Base-by-base conservation (phyloP, 257 asterid species). In the Solanum megistacrolobum region DNA sequence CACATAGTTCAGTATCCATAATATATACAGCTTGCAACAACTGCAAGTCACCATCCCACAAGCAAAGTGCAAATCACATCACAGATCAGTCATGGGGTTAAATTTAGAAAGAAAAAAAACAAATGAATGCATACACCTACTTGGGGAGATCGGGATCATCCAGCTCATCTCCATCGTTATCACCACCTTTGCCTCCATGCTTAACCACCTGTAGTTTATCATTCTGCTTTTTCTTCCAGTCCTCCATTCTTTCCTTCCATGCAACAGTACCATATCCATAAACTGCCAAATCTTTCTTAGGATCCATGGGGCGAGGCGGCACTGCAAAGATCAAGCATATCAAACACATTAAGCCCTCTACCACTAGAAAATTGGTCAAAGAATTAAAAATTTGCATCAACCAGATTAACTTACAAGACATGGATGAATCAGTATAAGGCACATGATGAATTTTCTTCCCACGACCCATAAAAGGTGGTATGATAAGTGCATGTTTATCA, bases 181-280 rank as follows among this genome's bases (percentile, higher is more conserved):
- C 93, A 86, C 90, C 76, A 32, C 90, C 96, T 89, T 91, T 93
- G 86, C 87, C 94, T 92, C 94, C 95, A 92, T 94, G 99, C 92
- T 93, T 95, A 84, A 97, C 98, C 86, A 97, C 98, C 92, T 97
- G 98, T 73, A 97, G 95, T 60, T 92, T 95, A 35, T 94, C 98
- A 91, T 94, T 95, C 87, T 95, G 99, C 92, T 94, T 96, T 90
- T 91, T 95, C 92, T 95, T 97, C 99, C 99, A 97, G 83, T 97
- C 99, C 84, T 97, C 99, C 98, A 97, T 96, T 90, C 99, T 95
- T 84, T 97, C 98, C 90, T 97, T 97, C 99, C 99, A 97, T 7
- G 99, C 99, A 71, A 97, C 96, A 55, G 98, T 95, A 8, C 99
- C 99, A 65, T 96, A 96, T 5, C 99, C 99, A 86, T 96, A 96